phyloP scores from a whole-genome alignment of 768 basidiomycete species.

The Amanita pseudoporphyria region DNA sequence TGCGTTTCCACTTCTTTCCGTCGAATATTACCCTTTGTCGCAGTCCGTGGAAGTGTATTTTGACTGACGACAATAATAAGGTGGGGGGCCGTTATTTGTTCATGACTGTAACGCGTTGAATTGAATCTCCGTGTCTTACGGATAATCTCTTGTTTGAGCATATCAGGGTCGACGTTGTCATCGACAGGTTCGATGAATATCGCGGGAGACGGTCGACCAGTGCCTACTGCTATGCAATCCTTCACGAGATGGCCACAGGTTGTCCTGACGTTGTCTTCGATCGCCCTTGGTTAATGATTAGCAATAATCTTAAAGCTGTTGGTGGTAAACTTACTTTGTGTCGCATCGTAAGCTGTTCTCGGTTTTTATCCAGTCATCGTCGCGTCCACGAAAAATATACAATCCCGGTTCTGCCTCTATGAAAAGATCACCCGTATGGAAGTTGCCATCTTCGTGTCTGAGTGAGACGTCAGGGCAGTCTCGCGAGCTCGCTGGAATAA shows the following conservation, averaged over 20 bases:
- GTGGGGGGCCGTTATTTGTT: conserved; percentile 55
- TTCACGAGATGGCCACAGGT: conserved; percentile 58
- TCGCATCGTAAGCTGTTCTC: conserved; percentile 73
- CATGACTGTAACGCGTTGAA: conserved; percentile 65
- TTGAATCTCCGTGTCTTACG: conserved; percentile 69
- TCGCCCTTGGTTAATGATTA: conserved; percentile 25
- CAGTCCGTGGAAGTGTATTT: conserved; percentile 62
- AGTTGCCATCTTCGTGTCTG: conserved; percentile 54
- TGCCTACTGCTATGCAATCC: conserved; percentile 71
- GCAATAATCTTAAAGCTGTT: neutral
- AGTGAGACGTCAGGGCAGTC: conserved; percentile 60
- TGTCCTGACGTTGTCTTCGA: conserved; percentile 66
- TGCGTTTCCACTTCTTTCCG: conserved; percentile 64
- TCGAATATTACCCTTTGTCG: conserved; percentile 80
- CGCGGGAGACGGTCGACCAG: conserved; percentile 65
- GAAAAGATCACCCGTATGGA: conserved; percentile 78
- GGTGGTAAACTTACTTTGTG: conserved; percentile 32
- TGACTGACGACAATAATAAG: conserved; percentile 59
- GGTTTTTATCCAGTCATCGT: conserved; percentile 83
- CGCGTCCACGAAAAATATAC: conserved; percentile 61
- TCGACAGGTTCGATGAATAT: conserved; percentile 62
- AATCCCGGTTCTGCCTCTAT: conserved; percentile 48
- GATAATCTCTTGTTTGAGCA: conserved; percentile 65
- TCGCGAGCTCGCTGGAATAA: conserved; percentile 54
- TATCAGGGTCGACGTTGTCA: conserved; percentile 38